These are phyloP conservation scores for Cercospora canescens DNA, from an alignment of 2,329 filamentous ascomycete species.

Conservation along the genomic window DNA sequence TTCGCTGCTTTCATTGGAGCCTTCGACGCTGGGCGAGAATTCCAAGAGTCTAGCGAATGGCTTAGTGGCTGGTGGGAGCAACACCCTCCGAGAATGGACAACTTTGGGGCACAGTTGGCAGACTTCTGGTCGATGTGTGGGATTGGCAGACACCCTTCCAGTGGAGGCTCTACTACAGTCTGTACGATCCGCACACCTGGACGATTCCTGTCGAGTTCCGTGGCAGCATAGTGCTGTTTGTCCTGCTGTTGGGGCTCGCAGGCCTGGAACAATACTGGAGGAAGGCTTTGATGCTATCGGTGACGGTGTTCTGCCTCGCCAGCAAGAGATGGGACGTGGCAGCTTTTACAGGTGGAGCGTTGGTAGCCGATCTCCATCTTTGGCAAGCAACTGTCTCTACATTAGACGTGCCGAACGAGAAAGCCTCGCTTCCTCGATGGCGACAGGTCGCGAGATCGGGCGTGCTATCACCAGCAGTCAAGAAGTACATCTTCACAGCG, in stretches of 20 bases:
- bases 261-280: slow-evolving; percentile 11
- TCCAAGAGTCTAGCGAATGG: slow-evolving; percentile 2
- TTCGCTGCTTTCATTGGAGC: slow-evolving; percentile 12
- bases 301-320: slow-evolving; percentile 8
- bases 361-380: slow-evolving; percentile 15
- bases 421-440: background rate
- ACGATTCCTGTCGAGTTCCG: slow-evolving; percentile 18
- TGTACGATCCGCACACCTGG: slow-evolving; percentile 19
- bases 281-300: slow-evolving; percentile 1
- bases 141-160: slow-evolving; percentile 11
- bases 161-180: slow-evolving; percentile 8
- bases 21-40: slow-evolving; percentile 10
- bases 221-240: slow-evolving; percentile 15
- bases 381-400: background rate
- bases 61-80: slow-evolving; percentile 17
- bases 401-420: background rate
- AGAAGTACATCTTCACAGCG: background rate
- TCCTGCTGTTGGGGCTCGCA: slow-evolving; percentile 13
- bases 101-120: background rate
- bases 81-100: slow-evolving; percentile 13
- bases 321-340: slow-evolving; percentile 17
- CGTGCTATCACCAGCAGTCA: background rate
- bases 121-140: slow-evolving; percentile 13
- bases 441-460: background rate
- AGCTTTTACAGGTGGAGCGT: slow-evolving; percentile 16